Evolutionary conservation across 208 protist genomes (phyloP).

Genomic region (Lotmaria passim): DNA sequence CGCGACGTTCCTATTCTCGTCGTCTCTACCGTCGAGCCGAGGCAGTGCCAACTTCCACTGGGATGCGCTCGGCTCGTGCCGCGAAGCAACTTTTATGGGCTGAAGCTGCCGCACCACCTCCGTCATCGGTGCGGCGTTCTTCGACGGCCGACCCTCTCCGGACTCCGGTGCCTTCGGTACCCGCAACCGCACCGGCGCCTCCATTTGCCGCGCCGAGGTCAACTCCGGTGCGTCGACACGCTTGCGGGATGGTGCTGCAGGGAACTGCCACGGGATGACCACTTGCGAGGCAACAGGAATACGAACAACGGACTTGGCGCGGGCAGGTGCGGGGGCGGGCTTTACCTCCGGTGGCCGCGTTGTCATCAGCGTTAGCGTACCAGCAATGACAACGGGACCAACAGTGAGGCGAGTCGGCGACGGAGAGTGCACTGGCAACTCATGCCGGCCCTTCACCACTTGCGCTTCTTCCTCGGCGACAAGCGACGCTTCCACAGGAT

Average conservation of each 20-base stretch:
- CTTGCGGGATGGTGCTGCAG: not conserved
- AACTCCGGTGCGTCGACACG: conserved; percentile 1
- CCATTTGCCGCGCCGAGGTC: conserved; percentile 5
- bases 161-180: not conserved
- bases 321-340: not conserved
- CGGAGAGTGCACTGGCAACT: not conserved
- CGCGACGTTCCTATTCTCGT: not conserved
- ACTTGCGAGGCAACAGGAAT: not conserved
- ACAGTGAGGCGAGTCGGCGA: not conserved
- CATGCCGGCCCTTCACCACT: not conserved
- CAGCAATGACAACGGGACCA: not conserved
- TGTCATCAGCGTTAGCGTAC: not conserved
- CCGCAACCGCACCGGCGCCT: not conserved
- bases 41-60: not conserved
- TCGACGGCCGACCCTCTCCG: not conserved
- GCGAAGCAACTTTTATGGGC: not conserved
- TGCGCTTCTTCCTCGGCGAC: too few species aligned
- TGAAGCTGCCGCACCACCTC: not conserved
- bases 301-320: not conserved
- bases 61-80: not conserved
- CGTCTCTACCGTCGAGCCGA: not conserved
- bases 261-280: not conserved
- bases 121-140: not conserved
- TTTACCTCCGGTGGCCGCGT: not conserved
- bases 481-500: too few species aligned